Base-by-base conservation (phyloP, 2,329 filamentous ascomycete genomes). In the Ophiostoma quercus region DNA sequence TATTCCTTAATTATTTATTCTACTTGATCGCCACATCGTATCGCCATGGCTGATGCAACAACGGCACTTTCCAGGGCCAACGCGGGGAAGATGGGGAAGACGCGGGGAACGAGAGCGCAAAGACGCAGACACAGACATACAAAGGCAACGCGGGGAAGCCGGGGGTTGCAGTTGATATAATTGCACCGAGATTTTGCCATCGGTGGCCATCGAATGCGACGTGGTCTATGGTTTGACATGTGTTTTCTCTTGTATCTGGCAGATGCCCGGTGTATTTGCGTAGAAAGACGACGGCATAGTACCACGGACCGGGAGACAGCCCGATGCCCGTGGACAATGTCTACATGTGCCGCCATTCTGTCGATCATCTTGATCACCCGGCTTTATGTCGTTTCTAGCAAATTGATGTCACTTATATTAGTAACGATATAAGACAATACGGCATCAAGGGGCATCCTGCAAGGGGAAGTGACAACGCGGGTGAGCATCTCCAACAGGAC, bases 1-100 rank as follows among this genome's bases (percentile, higher is more conserved):
- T 16, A 25, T 11, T 32, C 16, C 25, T 29, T 29, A 29, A 29
- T 32, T 62, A 57, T 12, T 34, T 32, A 12, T 62, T 62, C 22
- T n/a, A 62, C 57, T 62, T 62, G 57, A 62, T 62, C 25, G 25
- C 22, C 51, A 16, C 51, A 62, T 29, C 57, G 57, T 62, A 62
- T 32, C 51, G 51, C n/a, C 22, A 57, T 11, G 47, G 19, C 19
- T 22, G 22, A 57, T 62, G 57, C 25, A 62, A 62, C 57, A 62
- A 62, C 57, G 57, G 57, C 57, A 29, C 22, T 60, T 16, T 16
- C 25, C 22, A 16, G 25, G 54, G 54, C 12, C 22, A 60, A 60
- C 54, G 57, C 57, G 57, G 57, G 57, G 57, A 60, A 60, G 25
- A 25, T 25, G 57, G 57, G 57, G 57, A 32, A 32, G 57, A 62